Conservation (phyloP, 2,329 filamentous ascomycete genomes). For the Paracoccidioides brasiliensis region DNA sequence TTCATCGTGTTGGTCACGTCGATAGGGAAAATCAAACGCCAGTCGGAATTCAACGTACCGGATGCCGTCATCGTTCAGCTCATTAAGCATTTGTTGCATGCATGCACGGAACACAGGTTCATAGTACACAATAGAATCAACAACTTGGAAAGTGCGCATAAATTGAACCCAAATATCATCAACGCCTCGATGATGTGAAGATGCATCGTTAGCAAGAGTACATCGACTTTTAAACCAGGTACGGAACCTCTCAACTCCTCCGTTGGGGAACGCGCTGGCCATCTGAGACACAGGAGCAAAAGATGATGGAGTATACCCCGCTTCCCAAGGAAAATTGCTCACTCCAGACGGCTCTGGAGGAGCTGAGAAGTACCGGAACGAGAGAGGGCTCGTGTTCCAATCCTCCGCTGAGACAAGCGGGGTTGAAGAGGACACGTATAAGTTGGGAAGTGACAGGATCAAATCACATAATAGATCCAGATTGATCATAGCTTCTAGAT, state of each 20-base stretch:
- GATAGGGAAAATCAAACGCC: slow-evolving; percentile 61
- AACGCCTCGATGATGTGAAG: slow-evolving; percentile 68
- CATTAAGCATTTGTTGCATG: slow-evolving; percentile 55
- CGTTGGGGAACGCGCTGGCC: slow-evolving; percentile 61
- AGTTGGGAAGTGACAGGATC: slow-evolving; percentile 56
- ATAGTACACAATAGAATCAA: slow-evolving; percentile 68
- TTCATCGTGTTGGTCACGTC: slow-evolving; percentile 48
- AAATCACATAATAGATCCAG: slow-evolving; percentile 65
- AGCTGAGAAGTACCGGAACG: slow-evolving; percentile 47
- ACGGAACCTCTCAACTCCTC: slow-evolving; percentile 58
- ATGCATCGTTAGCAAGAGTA: slow-evolving; percentile 58
- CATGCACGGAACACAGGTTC: slow-evolving; percentile 78
- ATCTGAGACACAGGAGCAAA: slow-evolving; percentile 48
- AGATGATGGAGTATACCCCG: slow-evolving; percentile 46
- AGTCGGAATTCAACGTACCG: slow-evolving; percentile 72
- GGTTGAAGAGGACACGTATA: slow-evolving; percentile 53
- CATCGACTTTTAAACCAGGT: slow-evolving; percentile 63
- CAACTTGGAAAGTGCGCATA: slow-evolving; percentile 56
- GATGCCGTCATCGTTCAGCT: slow-evolving; percentile 68
- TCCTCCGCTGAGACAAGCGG: slow-evolving; percentile 44
- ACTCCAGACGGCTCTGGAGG: slow-evolving; percentile 28
- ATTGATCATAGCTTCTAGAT: slow-evolving; percentile 84
- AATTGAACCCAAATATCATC: slow-evolving; percentile 82
- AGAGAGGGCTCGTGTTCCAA: slow-evolving; percentile 43
- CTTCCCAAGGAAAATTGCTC: slow-evolving; percentile 46